A percentile compares a stretch with the other conserved stretches of the same genome.
Conservation (phyloP, 768 basidiomycete genomes). For the Hebeloma cylindrosporum region DNA sequence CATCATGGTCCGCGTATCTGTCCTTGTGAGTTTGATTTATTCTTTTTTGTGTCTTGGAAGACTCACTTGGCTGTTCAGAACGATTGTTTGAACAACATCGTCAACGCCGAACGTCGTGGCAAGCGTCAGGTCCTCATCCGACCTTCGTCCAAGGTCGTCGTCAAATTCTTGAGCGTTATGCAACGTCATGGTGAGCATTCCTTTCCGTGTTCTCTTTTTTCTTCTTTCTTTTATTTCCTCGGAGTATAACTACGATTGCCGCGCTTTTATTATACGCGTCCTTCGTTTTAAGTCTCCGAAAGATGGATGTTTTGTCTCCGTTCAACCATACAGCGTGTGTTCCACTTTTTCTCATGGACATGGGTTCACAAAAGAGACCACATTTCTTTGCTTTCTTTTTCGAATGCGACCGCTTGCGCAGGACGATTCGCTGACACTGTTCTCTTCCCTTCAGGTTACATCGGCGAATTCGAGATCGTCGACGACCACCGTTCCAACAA, state of each 20-base stretch:
- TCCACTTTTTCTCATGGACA: constrained; percentile 32
- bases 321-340: constrained; percentile 64
- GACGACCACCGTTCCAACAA: constrained; percentile 99
- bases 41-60: constrained; percentile 27
- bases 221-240: constrained; percentile 30
- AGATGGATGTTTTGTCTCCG: constrained; percentile 51
- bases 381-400: constrained; percentile 28
- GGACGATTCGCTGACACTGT: constrained; percentile 10
- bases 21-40: constrained; percentile 63
- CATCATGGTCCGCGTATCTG: constrained; percentile 88
- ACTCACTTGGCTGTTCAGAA: constrained; percentile 31
- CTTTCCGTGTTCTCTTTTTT: constrained; percentile 12
- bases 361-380: constrained; percentile 60
- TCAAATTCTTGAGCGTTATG: constrained; percentile 98
- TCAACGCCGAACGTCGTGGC: constrained; percentile 99
- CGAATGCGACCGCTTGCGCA: constrained; percentile 19
- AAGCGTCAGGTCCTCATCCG: constrained; percentile 99
- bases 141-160: constrained; percentile 95
- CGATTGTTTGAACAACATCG: constrained; percentile 87
- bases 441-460: constrained; percentile 71
- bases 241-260: constrained; percentile 88
- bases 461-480: constrained; percentile 97
- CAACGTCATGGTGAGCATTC: constrained; percentile 88
- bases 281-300: constrained; percentile 85
- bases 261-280: constrained; percentile 56